Conservation (phyloP, 2,329 filamentous ascomycete genomes). For the Curvularia sp. region DNA sequence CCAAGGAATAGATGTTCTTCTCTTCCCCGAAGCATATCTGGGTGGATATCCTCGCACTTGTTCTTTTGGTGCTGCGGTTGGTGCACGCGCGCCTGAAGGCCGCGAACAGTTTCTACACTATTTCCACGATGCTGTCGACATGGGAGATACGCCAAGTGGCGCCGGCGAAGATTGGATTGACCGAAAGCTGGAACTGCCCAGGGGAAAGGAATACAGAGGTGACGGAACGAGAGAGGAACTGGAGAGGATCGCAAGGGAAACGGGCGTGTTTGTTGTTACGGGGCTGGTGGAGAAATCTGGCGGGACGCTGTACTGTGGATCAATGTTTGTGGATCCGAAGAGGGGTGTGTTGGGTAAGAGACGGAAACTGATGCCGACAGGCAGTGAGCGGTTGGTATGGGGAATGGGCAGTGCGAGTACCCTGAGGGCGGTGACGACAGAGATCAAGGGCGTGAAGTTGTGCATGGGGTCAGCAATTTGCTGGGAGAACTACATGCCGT, state of each 20-base stretch:
- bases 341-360: constrained; percentile 81
- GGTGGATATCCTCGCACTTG: constrained; percentile 89
- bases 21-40: constrained; percentile 91
- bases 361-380: constrained; percentile 92
- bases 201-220: constrained; percentile 61
- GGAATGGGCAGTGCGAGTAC: constrained; percentile 82
- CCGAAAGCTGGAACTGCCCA: constrained; percentile 62
- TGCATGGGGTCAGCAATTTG: constrained; percentile 89
- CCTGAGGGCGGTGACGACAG: constrained; percentile 78
- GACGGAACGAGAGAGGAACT: constrained; percentile 82
- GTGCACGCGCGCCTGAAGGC: constrained; percentile 70
- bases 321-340: constrained; percentile 79
- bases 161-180: constrained; percentile 76
- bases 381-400: constrained; percentile 84
- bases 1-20: constrained; percentile 70
- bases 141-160: constrained; percentile 78
- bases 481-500: constrained; percentile 97
- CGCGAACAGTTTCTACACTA: constrained; percentile 84
- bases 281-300: constrained; percentile 81
- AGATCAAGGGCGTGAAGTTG: constrained; percentile 78
- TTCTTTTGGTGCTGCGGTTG: constrained; percentile 77
- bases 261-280: constrained; percentile 81
- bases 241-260: constrained; percentile 76
- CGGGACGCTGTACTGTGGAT: constrained; percentile 84
- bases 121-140: constrained; percentile 78